Evolutionary conservation across 2,329 filamentous ascomycete species (phyloP).

Genomic region (Nemania diffusa): DNA sequence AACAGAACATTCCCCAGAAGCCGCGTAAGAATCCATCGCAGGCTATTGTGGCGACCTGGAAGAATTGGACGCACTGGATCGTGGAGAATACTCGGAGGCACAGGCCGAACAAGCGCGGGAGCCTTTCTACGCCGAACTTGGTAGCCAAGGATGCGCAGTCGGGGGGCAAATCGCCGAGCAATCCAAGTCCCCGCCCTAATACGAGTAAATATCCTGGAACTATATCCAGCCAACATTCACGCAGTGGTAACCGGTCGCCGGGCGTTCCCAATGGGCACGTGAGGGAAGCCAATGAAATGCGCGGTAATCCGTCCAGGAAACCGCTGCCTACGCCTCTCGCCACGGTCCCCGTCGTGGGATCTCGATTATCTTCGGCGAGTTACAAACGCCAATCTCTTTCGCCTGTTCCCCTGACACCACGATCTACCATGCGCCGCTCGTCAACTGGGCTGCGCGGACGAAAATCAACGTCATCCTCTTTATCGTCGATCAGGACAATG

Average conservation of each 20-base stretch:
- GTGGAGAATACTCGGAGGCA: constrained; percentile 66
- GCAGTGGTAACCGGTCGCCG: constrained; percentile 61
- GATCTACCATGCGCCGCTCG: constrained; percentile 83
- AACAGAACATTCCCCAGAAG: constrained; percentile 54
- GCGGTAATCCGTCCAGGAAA: constrained; percentile 41
- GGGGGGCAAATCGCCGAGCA: constrained; percentile 58
- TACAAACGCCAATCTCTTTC: constrained; percentile 84
- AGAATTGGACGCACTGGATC: constrained; percentile 72
- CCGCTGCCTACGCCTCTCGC: constrained; percentile 44
- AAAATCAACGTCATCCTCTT: constrained; percentile 94
- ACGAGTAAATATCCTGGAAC: constrained; percentile 66
- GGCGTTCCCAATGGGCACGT: constrained; percentile 63
- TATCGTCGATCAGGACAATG: constrained; percentile 92
- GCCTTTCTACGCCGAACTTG: constrained; percentile 69
- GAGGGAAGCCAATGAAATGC: constrained; percentile 46
- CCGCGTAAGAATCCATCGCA: constrained; percentile 67
- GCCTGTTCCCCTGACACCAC: constrained; percentile 87
- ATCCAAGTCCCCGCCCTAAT: constrained; percentile 67
- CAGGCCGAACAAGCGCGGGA: constrained; percentile 62
- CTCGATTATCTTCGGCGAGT: constrained; percentile 53
- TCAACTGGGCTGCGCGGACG: constrained; percentile 86
- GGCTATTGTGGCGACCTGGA: constrained; percentile 69
- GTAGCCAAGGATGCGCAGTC: constrained; percentile 60
- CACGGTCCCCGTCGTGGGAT: constrained; percentile 48
- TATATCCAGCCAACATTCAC: constrained; percentile 51